Evolutionary conservation across 441 rosid species (phyloP).

Genomic region (Erodium chrysanthum): DNA sequence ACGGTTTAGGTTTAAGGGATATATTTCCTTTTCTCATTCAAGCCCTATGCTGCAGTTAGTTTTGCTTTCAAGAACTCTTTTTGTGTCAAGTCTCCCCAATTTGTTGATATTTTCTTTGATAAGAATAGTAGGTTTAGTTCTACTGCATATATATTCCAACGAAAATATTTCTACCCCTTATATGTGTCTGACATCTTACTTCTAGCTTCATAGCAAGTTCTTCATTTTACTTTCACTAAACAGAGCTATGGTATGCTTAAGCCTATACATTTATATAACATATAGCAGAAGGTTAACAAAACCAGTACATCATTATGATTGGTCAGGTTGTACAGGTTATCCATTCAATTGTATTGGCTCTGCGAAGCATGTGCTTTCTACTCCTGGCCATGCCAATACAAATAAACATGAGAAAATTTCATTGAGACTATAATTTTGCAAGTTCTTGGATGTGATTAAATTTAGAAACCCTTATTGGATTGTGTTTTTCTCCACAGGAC

Average conservation of each 20-base stretch:
- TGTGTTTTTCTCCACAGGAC: background rate
- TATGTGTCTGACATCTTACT: background rate
- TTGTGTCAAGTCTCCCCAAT: background rate
- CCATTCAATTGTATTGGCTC: background rate
- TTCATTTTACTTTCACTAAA: background rate
- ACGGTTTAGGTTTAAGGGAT: background rate
- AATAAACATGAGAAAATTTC: background rate
- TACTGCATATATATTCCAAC: background rate
- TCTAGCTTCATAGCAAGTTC: background rate
- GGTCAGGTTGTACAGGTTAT: background rate
- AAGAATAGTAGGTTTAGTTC: background rate
- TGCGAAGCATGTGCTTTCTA: background rate
- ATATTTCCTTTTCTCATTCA: background rate
- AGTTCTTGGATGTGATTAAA: background rate
- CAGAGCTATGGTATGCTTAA: background rate
- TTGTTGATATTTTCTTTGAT: background rate
- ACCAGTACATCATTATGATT: background rate
- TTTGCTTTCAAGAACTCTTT: background rate
- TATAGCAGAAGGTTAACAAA: background rate
- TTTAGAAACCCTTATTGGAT: background rate
- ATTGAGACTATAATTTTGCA: background rate
- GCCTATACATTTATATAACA: background rate
- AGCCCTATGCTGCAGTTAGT: background rate
- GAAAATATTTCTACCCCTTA: background rate
- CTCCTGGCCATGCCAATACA: background rate